These are phyloP conservation scores for Basidioascus undulatus DNA, from an alignment of 768 basidiomycete species.

Conservation along the genomic window DNA sequence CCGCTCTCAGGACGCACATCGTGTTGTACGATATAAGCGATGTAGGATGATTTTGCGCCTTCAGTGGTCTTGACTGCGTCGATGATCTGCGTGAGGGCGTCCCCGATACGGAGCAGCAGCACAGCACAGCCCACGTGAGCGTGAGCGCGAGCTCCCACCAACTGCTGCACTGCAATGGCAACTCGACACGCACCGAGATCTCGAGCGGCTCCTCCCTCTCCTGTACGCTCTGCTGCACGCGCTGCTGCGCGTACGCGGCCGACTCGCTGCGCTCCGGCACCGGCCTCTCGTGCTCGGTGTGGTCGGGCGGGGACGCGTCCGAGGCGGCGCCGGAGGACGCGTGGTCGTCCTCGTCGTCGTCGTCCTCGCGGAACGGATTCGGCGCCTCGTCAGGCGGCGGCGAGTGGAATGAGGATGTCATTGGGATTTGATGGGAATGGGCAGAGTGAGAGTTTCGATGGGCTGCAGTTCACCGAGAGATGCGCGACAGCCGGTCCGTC, in stretches of 20 bases:
- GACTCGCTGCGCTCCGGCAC: neutral
- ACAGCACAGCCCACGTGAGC: neutral
- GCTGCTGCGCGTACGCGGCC: slow-evolving; percentile 38
- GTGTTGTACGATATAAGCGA: slow-evolving; percentile 91
- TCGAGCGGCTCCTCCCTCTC: no score
- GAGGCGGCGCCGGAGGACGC: neutral
- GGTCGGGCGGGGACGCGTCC: neutral
- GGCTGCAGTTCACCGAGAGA: no score
- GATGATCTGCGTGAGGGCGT: slow-evolving; percentile 37
- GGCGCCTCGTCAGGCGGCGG: slow-evolving; percentile 22
- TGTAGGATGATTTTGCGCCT: slow-evolving; percentile 72
- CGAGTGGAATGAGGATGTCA: slow-evolving; percentile 2
- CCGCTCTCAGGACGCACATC: no score
- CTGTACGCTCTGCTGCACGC: no score
- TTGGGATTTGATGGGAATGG: no score
- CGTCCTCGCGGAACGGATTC: slow-evolving; percentile 22
- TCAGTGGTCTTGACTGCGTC: slow-evolving; percentile 88
- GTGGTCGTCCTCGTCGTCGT: neutral
- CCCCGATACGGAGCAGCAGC: slow-evolving; percentile 5
- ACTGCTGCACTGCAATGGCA: slow-evolving; percentile 44
- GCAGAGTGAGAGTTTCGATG: no score
- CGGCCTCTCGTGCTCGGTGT: neutral
- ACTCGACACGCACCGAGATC: no score
- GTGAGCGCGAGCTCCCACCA: slow-evolving; percentile 5
- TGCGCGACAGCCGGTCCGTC: no score